phyloP scores from a whole-genome alignment of 352 stramenopile genomes.

The Phytophthora aleatoria region DNA sequence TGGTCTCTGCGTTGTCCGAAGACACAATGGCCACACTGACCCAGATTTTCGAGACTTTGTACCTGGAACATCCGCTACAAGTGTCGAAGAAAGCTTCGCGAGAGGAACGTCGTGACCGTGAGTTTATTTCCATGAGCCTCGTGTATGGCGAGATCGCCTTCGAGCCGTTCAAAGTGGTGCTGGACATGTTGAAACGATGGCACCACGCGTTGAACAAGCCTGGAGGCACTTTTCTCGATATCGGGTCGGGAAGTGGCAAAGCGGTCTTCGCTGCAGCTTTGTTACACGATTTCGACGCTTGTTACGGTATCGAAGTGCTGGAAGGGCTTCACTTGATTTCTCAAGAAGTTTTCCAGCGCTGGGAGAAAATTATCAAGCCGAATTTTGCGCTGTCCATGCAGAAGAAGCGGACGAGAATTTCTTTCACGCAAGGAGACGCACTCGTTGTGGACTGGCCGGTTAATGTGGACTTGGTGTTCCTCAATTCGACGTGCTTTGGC shows the following conservation, averaged over 20 bases:
- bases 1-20: slow-evolving; percentile 36
- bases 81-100: slow-evolving; percentile 38
- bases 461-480: slow-evolving; percentile 76
- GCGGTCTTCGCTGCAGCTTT: slow-evolving; percentile 86
- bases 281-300: slow-evolving; percentile 86
- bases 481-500: slow-evolving; percentile 92
- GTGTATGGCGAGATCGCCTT: slow-evolving; percentile 93
- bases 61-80: slow-evolving; percentile 44
- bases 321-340: slow-evolving; percentile 69
- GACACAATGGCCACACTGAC: slow-evolving; percentile 26
- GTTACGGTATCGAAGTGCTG: slow-evolving; percentile 90
- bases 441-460: slow-evolving; percentile 71
- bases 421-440: slow-evolving; percentile 76
- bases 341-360: slow-evolving; percentile 52
- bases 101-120: slow-evolving; percentile 53
- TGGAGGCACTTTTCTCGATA: slow-evolving; percentile 85
- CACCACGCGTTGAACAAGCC: slow-evolving; percentile 65
- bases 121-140: slow-evolving; percentile 71
- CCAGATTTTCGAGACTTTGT: slow-evolving; percentile 56
- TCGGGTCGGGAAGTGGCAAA: slow-evolving; percentile 89
- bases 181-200: slow-evolving; percentile 65
- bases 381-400: slow-evolving; percentile 51
- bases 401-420: slow-evolving; percentile 74
- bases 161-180: slow-evolving; percentile 66
- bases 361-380: slow-evolving; percentile 63